A percentile compares a stretch with the other conserved stretches of the same genome.
These are phyloP conservation scores for Monosporozyma solicola DNA, from an alignment of 805 yeast species.

Conservation along the genomic window DNA sequence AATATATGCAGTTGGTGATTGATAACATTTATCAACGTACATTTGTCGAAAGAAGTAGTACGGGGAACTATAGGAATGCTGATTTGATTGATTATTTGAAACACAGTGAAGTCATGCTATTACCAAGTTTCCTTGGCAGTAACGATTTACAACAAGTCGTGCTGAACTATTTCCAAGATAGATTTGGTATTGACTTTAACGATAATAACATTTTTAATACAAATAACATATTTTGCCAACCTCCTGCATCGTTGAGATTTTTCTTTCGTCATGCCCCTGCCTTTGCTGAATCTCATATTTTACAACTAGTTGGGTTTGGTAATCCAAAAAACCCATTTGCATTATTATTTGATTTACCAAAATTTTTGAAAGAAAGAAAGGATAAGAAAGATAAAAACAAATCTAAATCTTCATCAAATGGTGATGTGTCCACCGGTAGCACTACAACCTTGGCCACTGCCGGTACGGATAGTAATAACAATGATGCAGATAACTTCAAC, in stretches of 20 bases:
- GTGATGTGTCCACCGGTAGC: neutral
- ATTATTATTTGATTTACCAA: constrained; percentile 60
- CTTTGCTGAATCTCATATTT: constrained; percentile 67
- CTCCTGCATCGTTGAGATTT: constrained; percentile 38
- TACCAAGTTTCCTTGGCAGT: constrained; percentile 49
- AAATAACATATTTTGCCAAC: constrained; percentile 32
- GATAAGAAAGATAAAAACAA: constrained; percentile 60
- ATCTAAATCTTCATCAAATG: constrained; percentile 9
- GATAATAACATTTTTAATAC: constrained; percentile 54
- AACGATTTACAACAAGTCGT: constrained; percentile 51
- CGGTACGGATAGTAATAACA: neutral
- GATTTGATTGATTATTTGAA: constrained; percentile 33
- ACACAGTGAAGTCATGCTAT: constrained; percentile 57
- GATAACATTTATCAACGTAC: constrained; percentile 60
- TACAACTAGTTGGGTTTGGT: constrained; percentile 71
- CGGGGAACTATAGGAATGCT: constrained; percentile 22
- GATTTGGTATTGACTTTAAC: constrained; percentile 54
- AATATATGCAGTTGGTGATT: constrained; percentile 66
- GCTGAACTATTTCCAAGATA: constrained; percentile 53
- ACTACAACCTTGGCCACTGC: constrained; percentile 5
- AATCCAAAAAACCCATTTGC: constrained; percentile 71
- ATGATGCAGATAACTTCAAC: neutral
- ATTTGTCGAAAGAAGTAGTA: constrained; percentile 32
- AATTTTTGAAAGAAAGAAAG: constrained; percentile 59
- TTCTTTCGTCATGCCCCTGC: constrained; percentile 72